A percentile compares a stretch with the other conserved stretches of the same genome.
Evolutionary conservation across 2,329 filamentous ascomycete genomes (phyloP).

Genomic region (Aureobasidium subglaciale): DNA sequence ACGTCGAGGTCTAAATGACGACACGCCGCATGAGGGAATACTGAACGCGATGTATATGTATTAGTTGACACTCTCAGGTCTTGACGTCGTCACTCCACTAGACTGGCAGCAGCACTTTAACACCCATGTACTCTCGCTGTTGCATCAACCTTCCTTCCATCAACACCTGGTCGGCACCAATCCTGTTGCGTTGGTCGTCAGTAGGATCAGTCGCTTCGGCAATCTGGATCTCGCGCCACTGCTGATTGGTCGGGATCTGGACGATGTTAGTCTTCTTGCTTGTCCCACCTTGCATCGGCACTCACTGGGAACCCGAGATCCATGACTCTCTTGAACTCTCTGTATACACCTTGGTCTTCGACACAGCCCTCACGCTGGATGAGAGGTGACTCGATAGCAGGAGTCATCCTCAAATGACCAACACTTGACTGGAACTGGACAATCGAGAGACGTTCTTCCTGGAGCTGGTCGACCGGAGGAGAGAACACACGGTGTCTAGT

Average conservation of each 20-base stretch:
- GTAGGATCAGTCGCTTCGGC: slow-evolving; percentile 38
- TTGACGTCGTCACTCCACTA: no score
- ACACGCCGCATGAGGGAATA: no score
- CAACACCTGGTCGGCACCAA: slow-evolving; percentile 38
- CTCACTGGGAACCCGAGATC: slow-evolving; percentile 2
- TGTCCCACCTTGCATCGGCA: background rate
- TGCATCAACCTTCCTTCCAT: slow-evolving; percentile 42
- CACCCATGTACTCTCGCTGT: slow-evolving; percentile 41
- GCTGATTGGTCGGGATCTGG: slow-evolving; percentile 39
- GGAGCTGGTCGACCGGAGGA: background rate
- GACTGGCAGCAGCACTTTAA: slow-evolving; percentile 38
- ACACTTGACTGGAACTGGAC: slow-evolving; percentile 36
- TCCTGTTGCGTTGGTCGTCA: slow-evolving; percentile 33
- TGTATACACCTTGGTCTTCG: background rate
- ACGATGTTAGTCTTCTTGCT: slow-evolving; percentile 31
- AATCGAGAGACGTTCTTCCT: slow-evolving; percentile 25
- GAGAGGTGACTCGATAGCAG: slow-evolving; percentile 26
- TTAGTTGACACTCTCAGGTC: no score
- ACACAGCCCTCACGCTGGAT: slow-evolving; percentile 4
- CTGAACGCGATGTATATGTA: no score
- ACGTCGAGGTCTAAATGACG: no score
- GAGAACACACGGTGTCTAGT: slow-evolving; percentile 40
- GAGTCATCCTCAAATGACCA: background rate
- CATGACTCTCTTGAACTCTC: slow-evolving; percentile 27
- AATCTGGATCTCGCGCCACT: slow-evolving; percentile 47